Evolutionary conservation across 257 asterid genomes (phyloP).

Genomic region (Solanum appendiculatum): DNA sequence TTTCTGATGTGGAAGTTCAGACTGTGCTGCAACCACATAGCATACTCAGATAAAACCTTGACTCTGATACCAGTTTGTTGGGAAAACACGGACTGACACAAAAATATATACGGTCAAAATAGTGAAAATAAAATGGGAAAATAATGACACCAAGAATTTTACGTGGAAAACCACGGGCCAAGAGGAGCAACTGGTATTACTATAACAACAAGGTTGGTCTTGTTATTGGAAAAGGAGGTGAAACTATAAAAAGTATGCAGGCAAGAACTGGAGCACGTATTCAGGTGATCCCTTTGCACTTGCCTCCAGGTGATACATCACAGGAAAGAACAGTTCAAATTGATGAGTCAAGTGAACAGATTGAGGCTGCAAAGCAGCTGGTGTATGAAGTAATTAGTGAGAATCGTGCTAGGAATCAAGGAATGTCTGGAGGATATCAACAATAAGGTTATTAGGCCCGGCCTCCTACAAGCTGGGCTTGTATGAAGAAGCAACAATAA

Average conservation of each 20-base stretch:
- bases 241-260: conserved; percentile 81
- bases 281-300: conserved; percentile 35
- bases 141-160: too few species aligned
- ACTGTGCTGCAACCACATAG: too few species aligned
- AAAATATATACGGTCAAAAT: too few species aligned
- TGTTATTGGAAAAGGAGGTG: conserved; percentile 88
- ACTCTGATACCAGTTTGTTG: too few species aligned
- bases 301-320: conserved; percentile 24
- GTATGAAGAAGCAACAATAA: too few species aligned
- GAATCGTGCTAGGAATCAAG: conserved; percentile 71
- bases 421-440: conserved; percentile 64
- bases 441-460: conserved; percentile 88
- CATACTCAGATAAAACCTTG: too few species aligned
- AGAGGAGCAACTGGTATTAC: too few species aligned
- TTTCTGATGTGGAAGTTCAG: too few species aligned
- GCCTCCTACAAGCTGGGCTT: conserved; percentile 73
- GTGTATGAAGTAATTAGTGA: conserved; percentile 19
- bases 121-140: too few species aligned
- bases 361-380: conserved; percentile 18
- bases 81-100: too few species aligned
- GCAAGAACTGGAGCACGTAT: conserved; percentile 84
- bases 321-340: conserved; percentile 18
- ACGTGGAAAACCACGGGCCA: too few species aligned
- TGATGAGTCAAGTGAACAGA: conserved; percentile 17
- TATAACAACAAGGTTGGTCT: conserved; percentile 93